Base-by-base conservation (phyloP, 257 asterid genomes). In the Anisodus acutangulus region DNA sequence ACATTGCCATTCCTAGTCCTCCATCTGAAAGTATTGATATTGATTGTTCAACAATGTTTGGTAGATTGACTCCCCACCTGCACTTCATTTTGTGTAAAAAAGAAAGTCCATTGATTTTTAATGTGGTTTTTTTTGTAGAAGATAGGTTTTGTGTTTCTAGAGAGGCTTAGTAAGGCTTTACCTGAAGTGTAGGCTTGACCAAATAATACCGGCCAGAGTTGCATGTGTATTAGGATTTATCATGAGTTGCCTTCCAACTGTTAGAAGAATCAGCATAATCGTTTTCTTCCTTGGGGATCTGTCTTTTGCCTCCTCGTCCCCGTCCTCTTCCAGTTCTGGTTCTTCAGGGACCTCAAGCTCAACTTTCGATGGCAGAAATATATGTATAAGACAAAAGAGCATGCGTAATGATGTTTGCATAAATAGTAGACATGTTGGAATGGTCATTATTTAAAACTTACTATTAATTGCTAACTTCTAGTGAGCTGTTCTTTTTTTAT, bases 1-100 rank as follows among this genome's bases (percentile, higher is more conserved):
- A 95, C 97, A 94, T 93, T 81, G 99, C 97, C 99, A 95, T 95
- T 83, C 99, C 99, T 41, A 95, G 95, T 57, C 99, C 99, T 81
- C 99, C 99, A 69, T 95, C 93, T 31, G 98, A 90, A 83, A 95
- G 72, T 81, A 94, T 84, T 62, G 92, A 83, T 83, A 95, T 83
- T 45, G 99, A 94, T 81, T 79, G 67, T 37, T 91, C 93, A 37
- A 95, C 88, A 70, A 91, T 84, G 82, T 84, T 87, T 57, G 99
- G 98, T 87, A 95, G 81, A 85, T 88, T 83, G 79, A 93, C 83
- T 76, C 83, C 84, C 90, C 91, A 92, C 92, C 98, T 93, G 91
- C 86, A 92, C 57, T 70, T 22, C 88, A 83, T 83, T 85, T 49
- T 86, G 57, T 57, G 80, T 53, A 84, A 84, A 53, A 69, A 86